phyloP scores from a whole-genome alignment of 2,329 filamentous ascomycete species.

The Keithomyces neogunnii region DNA sequence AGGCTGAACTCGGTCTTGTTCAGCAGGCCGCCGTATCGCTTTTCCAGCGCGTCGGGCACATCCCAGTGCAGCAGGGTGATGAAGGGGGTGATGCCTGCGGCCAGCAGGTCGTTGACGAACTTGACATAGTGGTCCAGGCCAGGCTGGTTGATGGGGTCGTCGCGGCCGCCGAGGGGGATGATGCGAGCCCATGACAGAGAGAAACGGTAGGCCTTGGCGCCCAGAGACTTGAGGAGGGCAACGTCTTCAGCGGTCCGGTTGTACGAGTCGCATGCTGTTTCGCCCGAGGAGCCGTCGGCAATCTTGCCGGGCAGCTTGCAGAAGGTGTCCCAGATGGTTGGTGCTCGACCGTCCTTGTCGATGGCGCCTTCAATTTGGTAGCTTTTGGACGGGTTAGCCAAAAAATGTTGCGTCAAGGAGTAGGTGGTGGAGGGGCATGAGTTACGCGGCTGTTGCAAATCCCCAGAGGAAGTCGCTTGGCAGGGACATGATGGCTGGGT shows the following conservation, averaged over 20 bases:
- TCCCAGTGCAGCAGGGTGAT: slow-evolving; percentile 88
- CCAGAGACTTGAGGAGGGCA: slow-evolving; percentile 63
- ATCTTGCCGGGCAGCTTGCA: slow-evolving; percentile 75
- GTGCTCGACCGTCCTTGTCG: slow-evolving; percentile 67
- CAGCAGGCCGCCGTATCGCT: slow-evolving; percentile 72
- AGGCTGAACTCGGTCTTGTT: slow-evolving; percentile 75
- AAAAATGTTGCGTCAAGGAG: not conserved
- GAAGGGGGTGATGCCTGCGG: slow-evolving; percentile 68
- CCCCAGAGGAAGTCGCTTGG: slow-evolving; percentile 69
- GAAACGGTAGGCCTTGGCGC: slow-evolving; percentile 72
- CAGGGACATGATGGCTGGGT: slow-evolving; percentile 39
- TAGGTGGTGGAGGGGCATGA: slow-evolving; percentile 9
- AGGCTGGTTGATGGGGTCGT: slow-evolving; percentile 71
- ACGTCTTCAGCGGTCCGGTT: slow-evolving; percentile 72
- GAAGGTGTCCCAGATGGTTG: slow-evolving; percentile 89
- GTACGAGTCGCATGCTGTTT: slow-evolving; percentile 79
- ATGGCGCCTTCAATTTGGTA: slow-evolving; percentile 81
- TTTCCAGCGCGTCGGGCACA: slow-evolving; percentile 67
- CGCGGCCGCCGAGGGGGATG: slow-evolving; percentile 75
- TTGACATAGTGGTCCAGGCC: slow-evolving; percentile 72
- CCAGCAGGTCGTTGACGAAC: slow-evolving; percentile 70
- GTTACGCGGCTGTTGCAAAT: slow-evolving; percentile 68
- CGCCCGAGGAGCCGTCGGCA: slow-evolving; percentile 66
- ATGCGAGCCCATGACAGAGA: slow-evolving; percentile 79
- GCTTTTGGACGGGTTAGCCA: slow-evolving; percentile 33